phyloP scores from a whole-genome alignment of 306 rosid genomes.

The Heteromeles arbutifolia region DNA sequence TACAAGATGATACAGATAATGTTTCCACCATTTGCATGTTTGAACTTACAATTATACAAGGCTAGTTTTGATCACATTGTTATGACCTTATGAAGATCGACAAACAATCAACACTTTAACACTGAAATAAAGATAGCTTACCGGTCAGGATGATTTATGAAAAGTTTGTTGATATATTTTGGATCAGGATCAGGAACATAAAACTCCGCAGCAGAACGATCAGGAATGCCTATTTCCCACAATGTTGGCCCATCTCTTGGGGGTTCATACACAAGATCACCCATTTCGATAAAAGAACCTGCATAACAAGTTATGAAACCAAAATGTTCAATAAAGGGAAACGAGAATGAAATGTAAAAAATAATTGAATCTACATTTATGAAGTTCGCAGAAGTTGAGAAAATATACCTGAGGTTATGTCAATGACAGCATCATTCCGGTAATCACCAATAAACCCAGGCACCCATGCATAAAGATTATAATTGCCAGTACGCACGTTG shows the following conservation, averaged over 20 bases:
- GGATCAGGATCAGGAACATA: slow-evolving; percentile 86
- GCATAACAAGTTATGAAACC: slow-evolving; percentile 10
- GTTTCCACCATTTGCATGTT: background rate
- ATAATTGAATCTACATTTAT: background rate
- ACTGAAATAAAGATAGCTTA: slow-evolving; percentile 9
- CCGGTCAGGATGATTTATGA: slow-evolving; percentile 84
- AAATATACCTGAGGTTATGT: slow-evolving; percentile 51
- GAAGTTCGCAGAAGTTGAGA: background rate
- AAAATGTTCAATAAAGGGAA: background rate
- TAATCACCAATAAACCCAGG: slow-evolving; percentile 89
- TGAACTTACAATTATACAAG: background rate
- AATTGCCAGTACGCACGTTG: slow-evolving; percentile 54
- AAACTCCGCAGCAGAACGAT: slow-evolving; percentile 86
- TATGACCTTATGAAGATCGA: background rate
- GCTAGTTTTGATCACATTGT: background rate
- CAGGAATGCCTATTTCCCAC: slow-evolving; percentile 96
- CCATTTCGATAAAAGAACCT: slow-evolving; percentile 59
- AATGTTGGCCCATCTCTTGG: slow-evolving; percentile 89
- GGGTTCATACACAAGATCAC: slow-evolving; percentile 65
- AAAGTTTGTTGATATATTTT: slow-evolving; percentile 59
- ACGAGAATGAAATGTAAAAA: background rate
- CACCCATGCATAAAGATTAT: slow-evolving; percentile 86
- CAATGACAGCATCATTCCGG: slow-evolving; percentile 42
- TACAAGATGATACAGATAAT: background rate
- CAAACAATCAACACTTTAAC: background rate